Evolutionary conservation across 1,284 basidiomycete genomes (phyloP).

Genomic region (Peniophora sp.): DNA sequence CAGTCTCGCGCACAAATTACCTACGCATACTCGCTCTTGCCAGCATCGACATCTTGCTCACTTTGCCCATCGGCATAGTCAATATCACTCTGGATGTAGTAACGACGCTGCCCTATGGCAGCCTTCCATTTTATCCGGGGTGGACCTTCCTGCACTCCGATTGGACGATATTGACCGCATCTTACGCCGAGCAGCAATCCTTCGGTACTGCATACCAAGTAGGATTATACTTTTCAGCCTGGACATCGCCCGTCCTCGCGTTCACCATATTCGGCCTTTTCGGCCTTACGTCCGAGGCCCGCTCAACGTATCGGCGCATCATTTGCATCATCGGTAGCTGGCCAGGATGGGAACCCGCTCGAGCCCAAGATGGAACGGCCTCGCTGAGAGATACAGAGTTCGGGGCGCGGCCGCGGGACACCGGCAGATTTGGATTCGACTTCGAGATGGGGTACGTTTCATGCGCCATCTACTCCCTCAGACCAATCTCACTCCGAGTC

Average conservation of each 20-base stretch:
- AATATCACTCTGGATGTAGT: not conserved
- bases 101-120: too few relatives aligned
- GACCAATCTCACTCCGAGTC: too few relatives aligned
- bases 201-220: too few relatives aligned
- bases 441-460: too few relatives aligned
- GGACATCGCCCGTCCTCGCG: not conserved
- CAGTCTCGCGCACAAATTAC: not conserved
- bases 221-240: not conserved
- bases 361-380: too few relatives aligned
- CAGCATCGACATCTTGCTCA: not conserved
- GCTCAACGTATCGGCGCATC: not conserved
- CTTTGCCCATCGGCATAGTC: not conserved
- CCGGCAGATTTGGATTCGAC: too few relatives aligned
- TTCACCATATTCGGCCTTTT: not conserved
- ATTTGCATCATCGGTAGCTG: not conserved
- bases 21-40: not conserved
- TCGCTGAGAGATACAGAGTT: too few relatives aligned
- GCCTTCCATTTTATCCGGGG: not conserved
- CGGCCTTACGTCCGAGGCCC: not conserved
- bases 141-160: not conserved
- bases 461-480: too few relatives aligned
- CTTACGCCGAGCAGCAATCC: not conserved
- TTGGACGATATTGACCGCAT: not conserved
- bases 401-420: too few relatives aligned
- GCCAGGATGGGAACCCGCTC: too few relatives aligned